phyloP scores from a whole-genome alignment of 1,284 basidiomycete genomes.

The Cryptococcus jaspeensis region DNA sequence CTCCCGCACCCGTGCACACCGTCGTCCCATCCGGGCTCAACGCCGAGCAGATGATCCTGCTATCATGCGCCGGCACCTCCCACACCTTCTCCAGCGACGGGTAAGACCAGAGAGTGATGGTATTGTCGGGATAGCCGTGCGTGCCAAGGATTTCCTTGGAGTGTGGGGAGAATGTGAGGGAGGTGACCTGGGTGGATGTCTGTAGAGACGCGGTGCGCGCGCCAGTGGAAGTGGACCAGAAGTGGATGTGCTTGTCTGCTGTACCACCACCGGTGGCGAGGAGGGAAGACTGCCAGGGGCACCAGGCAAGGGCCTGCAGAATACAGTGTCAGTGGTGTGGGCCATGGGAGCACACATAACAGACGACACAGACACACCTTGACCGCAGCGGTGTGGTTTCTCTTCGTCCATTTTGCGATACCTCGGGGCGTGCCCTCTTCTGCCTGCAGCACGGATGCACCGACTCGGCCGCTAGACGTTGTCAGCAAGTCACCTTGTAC shows the following conservation, averaged over 20 bases:
- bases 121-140: conserved; percentile 81
- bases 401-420: conserved; percentile 82
- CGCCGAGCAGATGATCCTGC: conserved; percentile 79
- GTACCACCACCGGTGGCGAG: conserved; percentile 94
- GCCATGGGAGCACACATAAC: background rate
- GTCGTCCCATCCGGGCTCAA: conserved; percentile 83
- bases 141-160: conserved; percentile 89
- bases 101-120: conserved; percentile 55
- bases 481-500: background rate
- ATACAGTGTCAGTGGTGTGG: background rate
- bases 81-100: conserved; percentile 69
- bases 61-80: conserved; percentile 91
- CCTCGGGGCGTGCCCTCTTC: conserved; percentile 58
- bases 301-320: conserved; percentile 86
- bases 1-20: conserved; percentile 83
- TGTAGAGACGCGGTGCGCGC: conserved; percentile 78
- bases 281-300: conserved; percentile 90
- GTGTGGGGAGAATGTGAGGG: conserved; percentile 83
- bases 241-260: conserved; percentile 87
- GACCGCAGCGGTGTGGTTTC: conserved; percentile 90
- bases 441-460: conserved; percentile 45
- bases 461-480: conserved; percentile 58
- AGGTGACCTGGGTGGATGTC: conserved; percentile 88
- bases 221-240: conserved; percentile 89
- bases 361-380: conserved; percentile 60